A percentile compares a stretch with the other conserved stretches of the same genome.
phyloP scores from a whole-genome alignment of 1,284 basidiomycete genomes.

The Fomitopsis betulina region DNA sequence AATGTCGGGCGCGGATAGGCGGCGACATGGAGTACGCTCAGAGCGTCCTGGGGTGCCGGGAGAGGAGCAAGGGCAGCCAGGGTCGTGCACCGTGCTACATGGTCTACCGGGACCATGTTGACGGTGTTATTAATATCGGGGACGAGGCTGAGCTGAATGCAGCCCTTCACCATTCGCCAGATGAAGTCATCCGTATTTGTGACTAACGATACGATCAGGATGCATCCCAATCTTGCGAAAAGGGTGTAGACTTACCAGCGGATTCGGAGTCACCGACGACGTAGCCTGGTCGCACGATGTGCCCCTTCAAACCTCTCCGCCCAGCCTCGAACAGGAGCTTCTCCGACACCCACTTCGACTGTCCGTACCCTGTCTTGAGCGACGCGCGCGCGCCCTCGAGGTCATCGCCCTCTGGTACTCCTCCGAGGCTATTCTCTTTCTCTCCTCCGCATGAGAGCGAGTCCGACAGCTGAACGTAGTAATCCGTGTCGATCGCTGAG shows the following conservation, averaged over 20 bases:
- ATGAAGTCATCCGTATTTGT: conserved; percentile 99
- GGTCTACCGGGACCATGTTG: conserved; percentile 98
- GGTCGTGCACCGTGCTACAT: conserved; percentile 84
- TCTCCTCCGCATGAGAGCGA: conserved; percentile 46
- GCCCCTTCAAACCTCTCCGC: conserved; percentile 79
- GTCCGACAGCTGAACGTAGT: conserved; percentile 89
- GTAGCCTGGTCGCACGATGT: conserved; percentile 93
- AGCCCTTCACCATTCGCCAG: conserved; percentile 97
- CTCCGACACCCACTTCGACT: conserved; percentile 98
- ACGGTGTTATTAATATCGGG: conserved; percentile 98
- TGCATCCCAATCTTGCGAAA: conserved; percentile 1
- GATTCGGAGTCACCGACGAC: conserved; percentile 90
- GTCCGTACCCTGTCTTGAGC: conserved; percentile 92
- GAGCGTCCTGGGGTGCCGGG: conserved; percentile 33
- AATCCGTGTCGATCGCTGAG: conserved; percentile 86
- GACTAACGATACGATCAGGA: conserved; percentile 41
- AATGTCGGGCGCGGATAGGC: conserved; percentile 87
- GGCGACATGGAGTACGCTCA: conserved; percentile 85
- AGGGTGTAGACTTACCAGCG: conserved; percentile 55
- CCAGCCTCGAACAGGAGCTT: conserved; percentile 92
- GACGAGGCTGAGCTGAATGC: conserved; percentile 90
- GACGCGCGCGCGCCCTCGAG: conserved; percentile 81
- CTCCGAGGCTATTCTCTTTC: conserved; percentile 42
- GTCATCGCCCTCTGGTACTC: conserved; percentile 86
- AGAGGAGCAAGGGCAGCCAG: conserved; percentile 64